Percentiles rank a stretch among this genome's conserved stretches.
Conservation (phyloP, 352 stramenopile species). For the Pythium aphanidermatum region DNA sequence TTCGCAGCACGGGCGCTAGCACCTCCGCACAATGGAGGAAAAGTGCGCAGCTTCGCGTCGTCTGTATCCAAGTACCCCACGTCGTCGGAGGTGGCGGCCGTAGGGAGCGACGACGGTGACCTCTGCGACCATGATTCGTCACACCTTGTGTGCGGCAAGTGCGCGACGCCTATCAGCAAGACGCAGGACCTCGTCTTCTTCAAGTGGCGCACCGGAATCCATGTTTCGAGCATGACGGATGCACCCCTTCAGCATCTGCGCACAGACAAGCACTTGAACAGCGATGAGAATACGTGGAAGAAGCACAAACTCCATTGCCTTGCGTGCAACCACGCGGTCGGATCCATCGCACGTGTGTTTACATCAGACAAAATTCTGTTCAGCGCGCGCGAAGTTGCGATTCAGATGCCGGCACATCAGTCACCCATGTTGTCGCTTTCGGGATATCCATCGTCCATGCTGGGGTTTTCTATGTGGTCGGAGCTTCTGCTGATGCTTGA, state of each 20-base stretch:
- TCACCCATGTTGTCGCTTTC: slow-evolving; percentile 68
- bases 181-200: slow-evolving; percentile 74
- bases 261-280: slow-evolving; percentile 31
- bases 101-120: slow-evolving; percentile 27
- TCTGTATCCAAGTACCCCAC: slow-evolving; percentile 60
- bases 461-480: slow-evolving; percentile 73
- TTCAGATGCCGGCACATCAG: slow-evolving; percentile 66
- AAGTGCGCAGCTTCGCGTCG: slow-evolving; percentile 26
- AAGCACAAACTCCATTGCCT: slow-evolving; percentile 66
- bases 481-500: slow-evolving; percentile 75
- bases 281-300: slow-evolving; percentile 36
- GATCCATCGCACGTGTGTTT: slow-evolving; percentile 52
- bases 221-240: slow-evolving; percentile 62
- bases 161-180: slow-evolving; percentile 46
- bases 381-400: slow-evolving; percentile 50
- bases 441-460: slow-evolving; percentile 63
- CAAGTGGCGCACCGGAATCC: slow-evolving; percentile 69
- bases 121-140: slow-evolving; percentile 31
- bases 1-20: too few species aligned
- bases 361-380: slow-evolving; percentile 71
- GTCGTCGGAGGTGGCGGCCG: slow-evolving; percentile 35
- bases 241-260: slow-evolving; percentile 51
- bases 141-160: slow-evolving; percentile 65
- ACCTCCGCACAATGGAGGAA: neutral
- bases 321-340: slow-evolving; percentile 54